Conservation (phyloP, 2,329 filamentous ascomycete species). For the Lanzia echinophila region DNA sequence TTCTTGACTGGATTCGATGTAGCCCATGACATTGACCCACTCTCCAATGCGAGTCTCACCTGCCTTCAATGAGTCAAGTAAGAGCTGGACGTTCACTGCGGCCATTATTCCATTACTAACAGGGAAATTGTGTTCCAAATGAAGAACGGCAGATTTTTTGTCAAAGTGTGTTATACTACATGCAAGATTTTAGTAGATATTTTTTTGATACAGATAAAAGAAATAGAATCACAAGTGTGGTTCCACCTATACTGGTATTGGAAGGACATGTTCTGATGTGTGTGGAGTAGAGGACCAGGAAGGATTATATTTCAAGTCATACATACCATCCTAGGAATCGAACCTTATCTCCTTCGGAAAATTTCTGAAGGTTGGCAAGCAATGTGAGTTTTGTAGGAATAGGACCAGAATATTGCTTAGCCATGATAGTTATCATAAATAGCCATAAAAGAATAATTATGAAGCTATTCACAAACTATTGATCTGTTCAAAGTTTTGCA, state of each 20-base stretch:
- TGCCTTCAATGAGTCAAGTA: slow-evolving; percentile 58
- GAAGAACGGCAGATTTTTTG: slow-evolving; percentile 50
- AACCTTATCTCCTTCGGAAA: slow-evolving; percentile 56
- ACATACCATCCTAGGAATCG: slow-evolving; percentile 87
- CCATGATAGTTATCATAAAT: background rate
- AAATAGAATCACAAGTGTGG: no score
- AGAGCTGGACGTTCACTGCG: slow-evolving; percentile 62
- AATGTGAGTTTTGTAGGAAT: slow-evolving; percentile 23
- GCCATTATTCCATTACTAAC: slow-evolving; percentile 40
- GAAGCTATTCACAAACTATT: background rate
- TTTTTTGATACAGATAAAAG: background rate
- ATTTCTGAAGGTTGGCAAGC: slow-evolving; percentile 25
- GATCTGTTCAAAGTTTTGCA: no score
- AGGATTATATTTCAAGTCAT: background rate
- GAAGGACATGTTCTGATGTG: no score
- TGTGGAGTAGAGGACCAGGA: no score
- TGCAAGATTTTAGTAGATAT: slow-evolving; percentile 5
- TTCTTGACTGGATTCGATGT: slow-evolving; percentile 42
- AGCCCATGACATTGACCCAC: slow-evolving; percentile 87
- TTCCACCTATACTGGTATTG: no score
- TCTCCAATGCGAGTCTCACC: slow-evolving; percentile 65
- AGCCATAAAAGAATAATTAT: background rate
- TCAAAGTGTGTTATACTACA: slow-evolving; percentile 53
- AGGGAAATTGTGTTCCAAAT: slow-evolving; percentile 62
- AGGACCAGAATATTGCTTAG: slow-evolving; percentile 24